Evolutionary conservation across 202 grass and related monocot genomes (phyloP), one percentile per base, ranked within the genome.

Genomic region (Schoenoplectus tabernaemontani): DNA sequence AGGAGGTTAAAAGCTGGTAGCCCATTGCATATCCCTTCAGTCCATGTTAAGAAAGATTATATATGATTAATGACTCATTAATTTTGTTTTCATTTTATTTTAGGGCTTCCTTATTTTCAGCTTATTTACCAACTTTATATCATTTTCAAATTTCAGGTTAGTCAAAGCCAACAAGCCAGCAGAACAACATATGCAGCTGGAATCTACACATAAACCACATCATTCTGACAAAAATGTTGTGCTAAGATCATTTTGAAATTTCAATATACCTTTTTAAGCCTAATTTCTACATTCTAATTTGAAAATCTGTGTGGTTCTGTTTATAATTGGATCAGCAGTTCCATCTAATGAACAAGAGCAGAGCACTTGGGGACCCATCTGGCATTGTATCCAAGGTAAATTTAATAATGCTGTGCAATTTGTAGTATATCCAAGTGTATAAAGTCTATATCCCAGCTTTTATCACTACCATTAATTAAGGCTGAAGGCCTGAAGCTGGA

Each of bases 211-310:
- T 0, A 93, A 86, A 84, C 57, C 42, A 61, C 70, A 62, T 4
- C n/a, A 78, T 77, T 74, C 86, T 42, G 87, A 77, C 66, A 86
- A 64, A 88, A 99, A 89, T 81, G 88, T 95, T 48, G 71, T 82
- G 79, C 0, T 66, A 16, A 33, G 50, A 46, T 9, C 37, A 56
- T 43, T 64, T 4, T 24, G n/a, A 28, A 72, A 56, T 61, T 60
- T 61, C 13, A 61, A 54, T 68, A 38, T 79, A 41, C 5, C 43
- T 16, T 61, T 37, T 32, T 51, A 75, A 16, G 22, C 48, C 44
- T 13, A 15, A 16, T 51, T 50, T 30, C 7, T 50, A 15, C 13
- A 24, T 73, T 73, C 19, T 73, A 73, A 7, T 59, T 60, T 30
- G 33, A 58, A 79, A 60, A 78, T 4, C 59, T 78, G 46, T 54